A percentile compares a stretch with the other conserved stretches of the same genome.
phyloP scores from a whole-genome alignment of 257 asterid genomes.

The Verbascum thapsus region DNA sequence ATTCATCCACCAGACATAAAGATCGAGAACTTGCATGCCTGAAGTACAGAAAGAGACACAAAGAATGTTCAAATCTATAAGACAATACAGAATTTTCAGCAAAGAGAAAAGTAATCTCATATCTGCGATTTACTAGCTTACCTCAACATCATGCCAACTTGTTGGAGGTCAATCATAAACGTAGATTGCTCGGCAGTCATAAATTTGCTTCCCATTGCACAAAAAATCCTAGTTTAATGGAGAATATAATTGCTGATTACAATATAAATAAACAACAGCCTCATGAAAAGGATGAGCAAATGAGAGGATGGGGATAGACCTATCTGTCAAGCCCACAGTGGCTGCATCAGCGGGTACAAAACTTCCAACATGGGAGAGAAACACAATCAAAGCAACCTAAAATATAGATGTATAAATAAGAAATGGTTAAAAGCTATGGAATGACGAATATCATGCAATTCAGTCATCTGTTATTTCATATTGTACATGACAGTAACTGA shows the following conservation, averaged over 20 bases:
- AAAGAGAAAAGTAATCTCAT: slow-evolving; percentile 17
- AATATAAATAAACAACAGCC: slow-evolving; percentile 15
- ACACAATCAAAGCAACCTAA: slow-evolving; percentile 96
- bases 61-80: not conserved
- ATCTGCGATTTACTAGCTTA: slow-evolving; percentile 34
- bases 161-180: slow-evolving; percentile 98
- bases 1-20: slow-evolving; percentile 90
- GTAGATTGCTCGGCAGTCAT: slow-evolving; percentile 98
- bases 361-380: slow-evolving; percentile 95
- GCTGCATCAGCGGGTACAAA: slow-evolving; percentile 99
- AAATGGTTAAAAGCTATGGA: slow-evolving; percentile 17
- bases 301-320: slow-evolving; percentile 44
- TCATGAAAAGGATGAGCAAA: slow-evolving; percentile 18
- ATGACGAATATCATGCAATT: slow-evolving; percentile 20
- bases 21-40: slow-evolving; percentile 93
- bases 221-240: slow-evolving; percentile 70
- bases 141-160: slow-evolving; percentile 97
- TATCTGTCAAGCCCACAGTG: slow-evolving; percentile 92
- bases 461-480: slow-evolving; percentile 16
- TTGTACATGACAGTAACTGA: not conserved
- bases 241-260: slow-evolving; percentile 21
- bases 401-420: slow-evolving; percentile 24
- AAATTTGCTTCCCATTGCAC: slow-evolving; percentile 90
- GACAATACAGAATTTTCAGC: slow-evolving; percentile 1
- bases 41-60: slow-evolving; percentile 5